These are phyloP conservation scores for Kwoniella shandongensis DNA, from an alignment of 768 basidiomycete species.

Conservation along the genomic window DNA sequence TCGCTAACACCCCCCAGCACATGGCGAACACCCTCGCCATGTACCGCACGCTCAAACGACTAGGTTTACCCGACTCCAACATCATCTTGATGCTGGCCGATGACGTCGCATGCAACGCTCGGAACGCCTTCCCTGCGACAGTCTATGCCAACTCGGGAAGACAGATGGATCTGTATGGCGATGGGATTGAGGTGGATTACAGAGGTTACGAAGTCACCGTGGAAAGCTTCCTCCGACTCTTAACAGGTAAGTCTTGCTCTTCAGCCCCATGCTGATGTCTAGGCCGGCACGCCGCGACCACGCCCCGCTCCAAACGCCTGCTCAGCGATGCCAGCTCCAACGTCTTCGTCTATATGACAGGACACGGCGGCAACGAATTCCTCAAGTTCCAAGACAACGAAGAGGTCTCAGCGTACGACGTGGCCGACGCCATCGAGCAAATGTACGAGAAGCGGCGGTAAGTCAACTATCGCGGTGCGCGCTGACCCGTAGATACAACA, in stretches of 20 bases:
- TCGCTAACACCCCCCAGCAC: conserved; percentile 62
- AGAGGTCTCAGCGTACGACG: conserved; percentile 92
- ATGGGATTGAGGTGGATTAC: conserved; percentile 97
- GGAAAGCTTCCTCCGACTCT: conserved; percentile 86
- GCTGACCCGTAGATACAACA: conserved; percentile 68
- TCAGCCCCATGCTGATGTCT: background rate
- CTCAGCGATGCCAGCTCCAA: conserved; percentile 87
- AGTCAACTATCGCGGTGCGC: conserved; percentile 23
- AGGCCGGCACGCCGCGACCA: conserved; percentile 81
- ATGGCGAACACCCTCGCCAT: conserved; percentile 98
- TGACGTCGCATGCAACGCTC: conserved; percentile 87
- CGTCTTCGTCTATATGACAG: conserved; percentile 96
- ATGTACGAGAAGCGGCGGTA: conserved; percentile 97
- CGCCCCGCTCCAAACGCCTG: conserved; percentile 88
- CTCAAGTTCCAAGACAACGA: conserved; percentile 99
- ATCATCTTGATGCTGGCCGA: conserved; percentile 99
- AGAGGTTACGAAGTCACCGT: conserved; percentile 97
- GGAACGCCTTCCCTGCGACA: conserved; percentile 86
- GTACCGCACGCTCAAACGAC: conserved; percentile 97
- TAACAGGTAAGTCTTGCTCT: conserved; percentile 68
- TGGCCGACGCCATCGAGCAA: conserved; percentile 97
- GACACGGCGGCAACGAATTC: conserved; percentile 97
- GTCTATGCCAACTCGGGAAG: conserved; percentile 87
- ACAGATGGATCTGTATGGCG: conserved; percentile 85
- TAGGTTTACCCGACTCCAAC: conserved; percentile 97